These are phyloP conservation scores for Panicum miliaceum DNA, from an alignment of 176 grass and related monocot genomes.

Conservation along the genomic window DNA sequence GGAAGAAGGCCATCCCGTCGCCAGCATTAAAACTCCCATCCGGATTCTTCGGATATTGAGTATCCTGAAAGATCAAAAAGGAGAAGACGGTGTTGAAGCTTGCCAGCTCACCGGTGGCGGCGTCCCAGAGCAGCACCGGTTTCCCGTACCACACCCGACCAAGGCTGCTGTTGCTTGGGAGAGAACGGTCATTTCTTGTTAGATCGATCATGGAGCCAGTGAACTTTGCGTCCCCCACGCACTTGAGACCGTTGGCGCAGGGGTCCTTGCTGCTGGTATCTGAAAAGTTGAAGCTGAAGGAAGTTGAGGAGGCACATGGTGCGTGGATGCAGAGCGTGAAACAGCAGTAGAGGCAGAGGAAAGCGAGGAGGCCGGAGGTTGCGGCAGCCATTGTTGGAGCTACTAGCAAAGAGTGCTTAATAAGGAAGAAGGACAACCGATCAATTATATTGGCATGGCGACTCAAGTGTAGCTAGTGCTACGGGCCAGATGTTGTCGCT, in stretches of 20 bases:
- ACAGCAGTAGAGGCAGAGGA: background rate
- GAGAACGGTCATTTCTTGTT: background rate
- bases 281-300: slow-evolving; percentile 42
- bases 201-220: background rate
- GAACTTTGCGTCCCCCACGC: slow-evolving; percentile 26
- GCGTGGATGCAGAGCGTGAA: background rate
- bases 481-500: no score
- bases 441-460: no score
- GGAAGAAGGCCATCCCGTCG: slow-evolving; percentile 72
- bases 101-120: slow-evolving; percentile 26
- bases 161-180: background rate
- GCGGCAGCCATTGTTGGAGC: background rate
- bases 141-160: slow-evolving; percentile 16
- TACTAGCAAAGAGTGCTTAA: background rate
- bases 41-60: no score
- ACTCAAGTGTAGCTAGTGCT: no score
- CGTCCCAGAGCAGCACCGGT: slow-evolving; percentile 47
- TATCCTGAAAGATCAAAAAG: slow-evolving; percentile 12
- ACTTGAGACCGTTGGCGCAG: background rate
- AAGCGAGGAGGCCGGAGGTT: background rate
- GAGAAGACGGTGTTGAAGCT: slow-evolving; percentile 47
- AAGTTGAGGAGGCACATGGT: background rate
- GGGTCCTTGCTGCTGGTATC: background rate
- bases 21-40: no score
- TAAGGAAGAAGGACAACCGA: no score